Base-by-base conservation (phyloP, 331 rosid species). In the Quercus lobata region DNA sequence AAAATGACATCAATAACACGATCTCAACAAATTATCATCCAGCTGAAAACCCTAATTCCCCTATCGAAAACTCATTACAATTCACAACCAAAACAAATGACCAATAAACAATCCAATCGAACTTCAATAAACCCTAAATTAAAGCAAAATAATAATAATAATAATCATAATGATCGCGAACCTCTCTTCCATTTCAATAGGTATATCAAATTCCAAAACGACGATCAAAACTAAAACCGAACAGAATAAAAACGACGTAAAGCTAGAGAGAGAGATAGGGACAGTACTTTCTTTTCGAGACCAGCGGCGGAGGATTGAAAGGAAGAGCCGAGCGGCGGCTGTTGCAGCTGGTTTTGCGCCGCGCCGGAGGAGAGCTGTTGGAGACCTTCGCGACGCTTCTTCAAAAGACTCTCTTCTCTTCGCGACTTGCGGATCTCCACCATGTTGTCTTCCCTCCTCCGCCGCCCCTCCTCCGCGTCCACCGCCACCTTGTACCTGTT, bases 361-460 rank as follows among this genome's bases (percentile, higher is more conserved):
- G 15, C 16, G 0, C 16, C 54, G 17, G 54, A 49, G 54, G 54
- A 49, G 17, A 49, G 54, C 46, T 41, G 46, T 41, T 41, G 97
- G 73, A 92, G 88, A 7, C 97, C 99, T 79, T 95, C 99, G 6
- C 99, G 97, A 49, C 99, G 90, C 88, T 95, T 92, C 93, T 95
- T 95, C 84, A 81, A 86, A 75, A 95, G 87, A 78, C 97, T 95
- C 85, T 95, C 98, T 75, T 95, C 98, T 10, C 99, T 80, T 1
- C 96, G 94, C 65, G 79, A 92, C 94, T 91, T 95, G 22, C 99
- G 92, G 93, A 95, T 95, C 99, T 95, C 99, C 14, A 95, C 97
- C 97, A 95, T 88, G 44, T 91, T 88, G 82, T 95, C 99, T 84
- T 95, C 99, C n/a, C 97, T 88, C 69, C 99, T 87, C 54, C 99